Evolutionary conservation across 331 rosid genomes (phyloP).

Genomic region (Arachis monticola): DNA sequence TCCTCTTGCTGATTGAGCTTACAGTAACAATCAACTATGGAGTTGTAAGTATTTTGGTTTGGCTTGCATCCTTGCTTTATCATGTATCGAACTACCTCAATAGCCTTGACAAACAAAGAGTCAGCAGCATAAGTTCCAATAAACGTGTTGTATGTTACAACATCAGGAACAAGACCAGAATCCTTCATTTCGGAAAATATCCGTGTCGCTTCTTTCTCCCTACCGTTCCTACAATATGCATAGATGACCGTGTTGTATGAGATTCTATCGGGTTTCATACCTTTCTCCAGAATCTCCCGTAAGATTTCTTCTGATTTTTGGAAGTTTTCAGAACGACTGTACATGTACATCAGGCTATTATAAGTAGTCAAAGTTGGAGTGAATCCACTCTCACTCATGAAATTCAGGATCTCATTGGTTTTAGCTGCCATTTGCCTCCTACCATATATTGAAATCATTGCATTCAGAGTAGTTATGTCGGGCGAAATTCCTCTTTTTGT

Average conservation of each 20-base stretch:
- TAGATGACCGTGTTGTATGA: constrained; percentile 77
- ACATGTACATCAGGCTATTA: constrained; percentile 83
- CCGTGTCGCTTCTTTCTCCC: constrained; percentile 78
- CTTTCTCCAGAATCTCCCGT: constrained; percentile 64
- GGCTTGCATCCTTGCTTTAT: constrained; percentile 84
- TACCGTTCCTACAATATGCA: constrained; percentile 76
- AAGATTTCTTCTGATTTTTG: constrained; percentile 67
- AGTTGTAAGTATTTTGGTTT: constrained; percentile 73
- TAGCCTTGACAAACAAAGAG: constrained; percentile 72
- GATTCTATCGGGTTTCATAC: constrained; percentile 72
- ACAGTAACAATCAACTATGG: constrained; percentile 77
- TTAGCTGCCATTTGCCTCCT: constrained; percentile 75
- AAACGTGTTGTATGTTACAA: constrained; percentile 78
- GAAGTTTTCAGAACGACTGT: constrained; percentile 73
- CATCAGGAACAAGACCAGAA: constrained; percentile 69
- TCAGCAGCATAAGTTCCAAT: constrained; percentile 74
- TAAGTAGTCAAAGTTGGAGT: constrained; percentile 87
- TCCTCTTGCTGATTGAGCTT: constrained; percentile 68
- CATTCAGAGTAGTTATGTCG: constrained; percentile 72
- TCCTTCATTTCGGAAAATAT: constrained; percentile 73
- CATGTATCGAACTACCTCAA: constrained; percentile 76
- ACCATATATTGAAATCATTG: constrained; percentile 86
- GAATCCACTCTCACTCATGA: constrained; percentile 67
- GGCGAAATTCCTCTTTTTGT: constrained; percentile 63
- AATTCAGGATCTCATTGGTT: constrained; percentile 67